phyloP scores from a whole-genome alignment of 2,329 filamentous ascomycete species.

The Tolypocladium amazonense region DNA sequence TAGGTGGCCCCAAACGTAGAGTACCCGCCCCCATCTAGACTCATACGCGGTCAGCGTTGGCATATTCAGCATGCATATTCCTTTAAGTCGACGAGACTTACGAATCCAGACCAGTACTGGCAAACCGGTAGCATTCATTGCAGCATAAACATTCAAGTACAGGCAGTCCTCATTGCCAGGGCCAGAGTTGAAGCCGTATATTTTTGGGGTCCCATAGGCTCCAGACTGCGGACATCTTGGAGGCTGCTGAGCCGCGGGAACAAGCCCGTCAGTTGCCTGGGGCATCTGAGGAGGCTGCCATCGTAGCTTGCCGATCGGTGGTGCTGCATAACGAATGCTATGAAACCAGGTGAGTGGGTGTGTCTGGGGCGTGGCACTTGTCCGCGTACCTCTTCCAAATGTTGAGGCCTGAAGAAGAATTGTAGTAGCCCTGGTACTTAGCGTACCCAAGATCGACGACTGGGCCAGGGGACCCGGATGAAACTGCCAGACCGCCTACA shows the following conservation, averaged over 20 bases:
- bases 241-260: constrained; percentile 16
- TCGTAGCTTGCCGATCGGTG: constrained; percentile 30
- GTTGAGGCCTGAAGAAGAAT: constrained; percentile 27
- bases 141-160: constrained; percentile 33
- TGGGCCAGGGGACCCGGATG: neutral
- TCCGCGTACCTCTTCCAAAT: constrained; percentile 31
- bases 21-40: constrained; percentile 20
- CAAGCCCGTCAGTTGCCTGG: neutral
- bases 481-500: neutral
- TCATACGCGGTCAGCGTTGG: neutral
- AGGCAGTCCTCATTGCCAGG: constrained; percentile 32
- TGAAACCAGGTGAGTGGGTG: constrained; percentile 1
- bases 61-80: neutral
- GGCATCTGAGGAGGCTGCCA: constrained; percentile 26
- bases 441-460: constrained; percentile 33
- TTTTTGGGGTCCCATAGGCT: constrained; percentile 14
- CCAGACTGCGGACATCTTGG: constrained; percentile 17
- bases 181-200: constrained; percentile 10
- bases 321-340: constrained; percentile 33
- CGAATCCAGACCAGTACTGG: constrained; percentile 36
- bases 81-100: neutral
- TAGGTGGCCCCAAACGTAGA: constrained; percentile 19
- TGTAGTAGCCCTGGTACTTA: constrained; percentile 30
- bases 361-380: neutral
- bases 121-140: constrained; percentile 24